These are phyloP conservation scores for Agaricales sp. DNA, from an alignment of 1,284 basidiomycete species.

Conservation along the genomic window DNA sequence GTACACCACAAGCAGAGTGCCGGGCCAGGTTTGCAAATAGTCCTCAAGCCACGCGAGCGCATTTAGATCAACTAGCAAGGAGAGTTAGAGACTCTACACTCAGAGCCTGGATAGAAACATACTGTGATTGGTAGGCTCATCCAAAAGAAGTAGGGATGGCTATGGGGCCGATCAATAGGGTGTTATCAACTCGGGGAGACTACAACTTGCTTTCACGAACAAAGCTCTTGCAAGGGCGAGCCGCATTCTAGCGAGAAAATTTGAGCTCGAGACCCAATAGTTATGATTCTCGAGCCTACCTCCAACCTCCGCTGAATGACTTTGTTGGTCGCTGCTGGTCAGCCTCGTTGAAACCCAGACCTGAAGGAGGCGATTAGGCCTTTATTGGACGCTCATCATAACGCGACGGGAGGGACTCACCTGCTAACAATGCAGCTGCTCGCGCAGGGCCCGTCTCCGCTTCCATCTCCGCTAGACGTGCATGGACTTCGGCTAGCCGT, in stretches of 20 bases:
- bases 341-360: constrained; percentile 82
- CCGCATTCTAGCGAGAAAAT: constrained; percentile 51
- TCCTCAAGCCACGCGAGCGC: constrained; percentile 87
- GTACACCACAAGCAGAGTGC: constrained; percentile 90
- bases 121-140: constrained; percentile 99
- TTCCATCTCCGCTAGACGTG: constrained; percentile 91
- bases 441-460: constrained; percentile 93
- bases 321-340: constrained; percentile 80
- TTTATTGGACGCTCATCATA: neutral
- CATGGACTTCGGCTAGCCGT: constrained; percentile 87
- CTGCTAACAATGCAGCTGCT: constrained; percentile 84
- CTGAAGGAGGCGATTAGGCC: constrained; percentile 24
- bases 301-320: constrained; percentile 97
- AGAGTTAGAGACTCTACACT: constrained; percentile 2
- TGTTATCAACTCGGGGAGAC: constrained; percentile 1
- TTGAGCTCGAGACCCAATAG: neutral
- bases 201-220: constrained; percentile 75
- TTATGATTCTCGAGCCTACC: constrained; percentile 42
- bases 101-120: constrained; percentile 16
- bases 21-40: constrained; percentile 94
- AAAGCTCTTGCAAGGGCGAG: constrained; percentile 79
- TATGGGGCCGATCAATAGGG: constrained; percentile 17
- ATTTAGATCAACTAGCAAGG: constrained; percentile 57
- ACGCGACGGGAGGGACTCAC: constrained; percentile 23
- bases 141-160: constrained; percentile 77